Base-by-base conservation (phyloP, 768 basidiomycete species). In the Punctularia strigosozonata region DNA sequence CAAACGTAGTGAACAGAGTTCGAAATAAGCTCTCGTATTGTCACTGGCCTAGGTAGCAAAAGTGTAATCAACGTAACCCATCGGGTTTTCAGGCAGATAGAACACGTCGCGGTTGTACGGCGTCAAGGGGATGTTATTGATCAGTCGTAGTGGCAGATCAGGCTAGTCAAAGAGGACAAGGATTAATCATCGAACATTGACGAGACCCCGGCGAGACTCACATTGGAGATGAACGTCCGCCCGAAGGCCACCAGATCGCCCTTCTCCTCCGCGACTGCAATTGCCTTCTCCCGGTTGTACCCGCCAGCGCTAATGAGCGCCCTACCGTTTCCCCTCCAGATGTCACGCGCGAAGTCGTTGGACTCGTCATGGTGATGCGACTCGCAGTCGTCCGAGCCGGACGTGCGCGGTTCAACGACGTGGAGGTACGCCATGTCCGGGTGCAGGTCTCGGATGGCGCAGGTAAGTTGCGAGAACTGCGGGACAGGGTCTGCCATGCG, bases 241-340 rank as follows among this genome's bases (percentile, higher is more conserved):
- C 51, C 51, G 28, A 53, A 51, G 7, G 46, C 51, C 26, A 51
- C 37, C 4, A 51, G 23, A 21, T 47, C 33, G 19, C 43, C 45
- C 10, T 41, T 37, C 30, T 39, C 41, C 21, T 45, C 43, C 12
- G 48, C 50, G 15, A 22, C 38, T 15, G 43, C 32, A 6, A 38
- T 18, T 19, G 51, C 51, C 6, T 22, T 40, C 23, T 45, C 37
- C 4, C 44, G 36, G 1, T 25, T 39, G 36, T 50, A 37, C 4
- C 41, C 48, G 13, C 42, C 45, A 18, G 44, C 45, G 17, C 25
- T 23, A 18, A 48, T 38, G 18, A 51, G 22, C 0, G 48, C 43
- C 14, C 46, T 24, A 2, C 46, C 46, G 6, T 31, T 33, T n/a
- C n/a, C n/a, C n/a, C n/a, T n/a, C 48, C 48, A 50, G 6, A 48